Conservation (phyloP, 768 basidiomycete genomes). For the Podaxis rugospora region DNA sequence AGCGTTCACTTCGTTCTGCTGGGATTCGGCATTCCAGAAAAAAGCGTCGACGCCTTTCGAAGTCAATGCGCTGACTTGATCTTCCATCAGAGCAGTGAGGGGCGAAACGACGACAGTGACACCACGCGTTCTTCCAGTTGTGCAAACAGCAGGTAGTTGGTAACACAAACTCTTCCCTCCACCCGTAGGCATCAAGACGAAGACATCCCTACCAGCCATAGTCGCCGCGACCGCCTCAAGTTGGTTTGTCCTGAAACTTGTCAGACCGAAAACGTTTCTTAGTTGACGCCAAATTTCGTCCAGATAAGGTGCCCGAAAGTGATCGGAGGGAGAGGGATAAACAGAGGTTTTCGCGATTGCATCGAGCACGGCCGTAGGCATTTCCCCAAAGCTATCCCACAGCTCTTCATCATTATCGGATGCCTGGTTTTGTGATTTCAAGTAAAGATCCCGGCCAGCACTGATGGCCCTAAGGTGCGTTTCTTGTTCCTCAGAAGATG, state of each 20-base stretch:
- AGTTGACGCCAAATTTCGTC: conserved; percentile 53
- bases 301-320: conserved; percentile 27
- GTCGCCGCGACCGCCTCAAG: conserved; percentile 81
- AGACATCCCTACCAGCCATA: conserved; percentile 78
- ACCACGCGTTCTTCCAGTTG: conserved; percentile 64
- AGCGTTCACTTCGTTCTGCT: conserved; percentile 33
- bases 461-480: background rate
- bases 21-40: conserved; percentile 58
- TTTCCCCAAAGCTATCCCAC: conserved; percentile 43
- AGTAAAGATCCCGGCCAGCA: conserved; percentile 18
- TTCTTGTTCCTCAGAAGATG: background rate
- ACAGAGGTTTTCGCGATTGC: conserved; percentile 15
- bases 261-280: conserved; percentile 55
- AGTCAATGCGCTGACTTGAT: conserved; percentile 73
- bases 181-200: conserved; percentile 95
- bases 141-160: conserved; percentile 86
- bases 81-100: conserved; percentile 81
- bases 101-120: conserved; percentile 91
- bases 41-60: conserved; percentile 66
- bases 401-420: conserved; percentile 40
- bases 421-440: background rate
- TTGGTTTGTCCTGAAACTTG: conserved; percentile 77
- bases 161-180: conserved; percentile 89
- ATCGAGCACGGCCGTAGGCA: conserved; percentile 26
- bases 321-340: background rate